Conservation (phyloP, 495 filamentous ascomycete species). For the Penicillium nucicola region DNA sequence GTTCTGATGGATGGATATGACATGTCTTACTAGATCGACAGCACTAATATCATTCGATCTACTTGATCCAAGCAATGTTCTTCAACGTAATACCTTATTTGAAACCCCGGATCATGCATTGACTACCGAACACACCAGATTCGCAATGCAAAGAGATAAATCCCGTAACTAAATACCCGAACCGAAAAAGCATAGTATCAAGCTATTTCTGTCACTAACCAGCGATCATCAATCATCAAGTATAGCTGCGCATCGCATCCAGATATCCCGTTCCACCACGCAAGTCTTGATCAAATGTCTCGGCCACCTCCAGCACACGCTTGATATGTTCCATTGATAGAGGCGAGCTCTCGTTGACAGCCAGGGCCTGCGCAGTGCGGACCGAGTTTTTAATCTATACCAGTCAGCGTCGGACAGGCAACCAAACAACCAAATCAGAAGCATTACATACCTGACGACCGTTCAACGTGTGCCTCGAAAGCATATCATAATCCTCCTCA, state of each 20-base stretch:
- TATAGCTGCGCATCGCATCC: conserved; percentile 52
- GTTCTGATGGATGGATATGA: conserved; percentile 5
- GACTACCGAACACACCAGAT: conserved; percentile 1
- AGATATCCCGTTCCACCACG: conserved; percentile 60
- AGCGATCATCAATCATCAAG: conserved; percentile 14
- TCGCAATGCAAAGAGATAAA: background rate
- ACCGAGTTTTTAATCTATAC: conserved; percentile 86
- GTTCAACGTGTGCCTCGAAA: conserved; percentile 73
- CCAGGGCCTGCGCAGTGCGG: conserved; percentile 79
- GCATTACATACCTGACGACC: conserved; percentile 66
- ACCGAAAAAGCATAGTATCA: conserved; percentile 5
- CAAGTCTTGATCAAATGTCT: conserved; percentile 77
- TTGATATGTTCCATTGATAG: conserved; percentile 81
- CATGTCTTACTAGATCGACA: conserved; percentile 24
- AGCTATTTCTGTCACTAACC: background rate
- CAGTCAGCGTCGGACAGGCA: conserved; percentile 4
- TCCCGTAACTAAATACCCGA: background rate
- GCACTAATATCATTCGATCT: conserved; percentile 8
- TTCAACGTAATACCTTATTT: background rate
- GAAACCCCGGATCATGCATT: background rate
- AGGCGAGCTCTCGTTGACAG: conserved; percentile 67
- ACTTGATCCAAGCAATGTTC: background rate
- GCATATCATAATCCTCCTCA: conserved; percentile 61
- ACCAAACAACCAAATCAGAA: background rate
- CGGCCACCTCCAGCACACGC: conserved; percentile 75